Conservation (phyloP, 139 green algal genomes). For the Pleodorina starrii region DNA sequence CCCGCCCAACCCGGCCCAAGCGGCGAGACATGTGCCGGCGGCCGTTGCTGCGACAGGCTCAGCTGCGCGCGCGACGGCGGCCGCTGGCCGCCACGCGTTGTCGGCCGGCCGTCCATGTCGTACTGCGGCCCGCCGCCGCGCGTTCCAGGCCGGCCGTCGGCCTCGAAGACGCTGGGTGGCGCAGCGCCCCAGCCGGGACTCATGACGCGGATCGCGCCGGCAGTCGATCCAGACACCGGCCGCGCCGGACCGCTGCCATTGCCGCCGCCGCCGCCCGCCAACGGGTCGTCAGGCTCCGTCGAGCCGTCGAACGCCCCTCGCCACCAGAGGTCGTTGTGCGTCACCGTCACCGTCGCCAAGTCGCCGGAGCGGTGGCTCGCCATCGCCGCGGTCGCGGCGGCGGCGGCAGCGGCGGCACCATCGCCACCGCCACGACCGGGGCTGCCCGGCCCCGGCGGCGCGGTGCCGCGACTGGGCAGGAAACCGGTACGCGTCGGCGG, state of each 20-base stretch:
- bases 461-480: slow-evolving; percentile 7
- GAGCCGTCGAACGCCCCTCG: background rate
- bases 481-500: background rate
- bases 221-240: background rate
- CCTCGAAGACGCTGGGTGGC: slow-evolving; percentile 47
- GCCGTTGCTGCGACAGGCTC: background rate
- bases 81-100: slow-evolving; percentile 43
- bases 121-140: slow-evolving; percentile 48
- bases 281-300: background rate
- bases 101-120: slow-evolving; percentile 54
- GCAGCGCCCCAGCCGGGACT: slow-evolving; percentile 19
- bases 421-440: background rate
- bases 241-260: background rate
- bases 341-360: background rate
- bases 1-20: background rate
- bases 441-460: background rate
- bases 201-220: background rate
- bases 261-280: background rate
- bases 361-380: slow-evolving; percentile 10
- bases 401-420: background rate
- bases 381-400: background rate
- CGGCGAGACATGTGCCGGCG: background rate
- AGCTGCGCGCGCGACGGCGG: slow-evolving; percentile 33
- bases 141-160: slow-evolving; percentile 57
- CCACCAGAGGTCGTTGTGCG: slow-evolving; percentile 10